Base-by-base conservation (phyloP, 78 protist genomes). In the Dictyostelium intermedium region DNA sequence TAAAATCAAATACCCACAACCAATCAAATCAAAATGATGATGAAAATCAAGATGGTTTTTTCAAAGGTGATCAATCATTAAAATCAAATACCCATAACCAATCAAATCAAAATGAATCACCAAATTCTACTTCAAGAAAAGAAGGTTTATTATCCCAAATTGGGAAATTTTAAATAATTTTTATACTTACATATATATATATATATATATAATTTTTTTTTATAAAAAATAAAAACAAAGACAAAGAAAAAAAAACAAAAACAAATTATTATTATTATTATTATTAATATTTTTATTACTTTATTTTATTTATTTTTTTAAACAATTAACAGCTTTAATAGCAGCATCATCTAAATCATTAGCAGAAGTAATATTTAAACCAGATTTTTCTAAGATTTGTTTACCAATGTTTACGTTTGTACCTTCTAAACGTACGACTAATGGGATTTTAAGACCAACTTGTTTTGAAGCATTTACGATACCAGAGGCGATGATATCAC, bases 281-380 rank as follows among this genome's bases (percentile, higher is more conserved):
- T 63, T 66, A 16, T 18, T 72, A 69, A 13, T 72, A 72, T 72
- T 27, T 13, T 18, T 72, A 34, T 5, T 34, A 32, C 32, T 14
- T 30, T 32, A 2, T 10, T 32, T 70, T 70, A 11, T 70, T 72
- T 73, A 73, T 13, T 35, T 39, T 82, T 82, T 56, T 50, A 82
- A 60, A 34, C 41, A 25, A 47, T 50, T 79, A 83, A 96, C 97
- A 50, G 98, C 98, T 80, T 93, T 95, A 43, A 39, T 5, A 10
- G 99, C 99, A 45, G 99, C 99, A 53, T 97, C 97, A 80, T 97
- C 98, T 35, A 98, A 92, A 86, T 98, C 98, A 81, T 66, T 72
- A 32, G 95, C 93, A n/a, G 98, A 13, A 30, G 95, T 83, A 72
- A 98, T 89, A 60, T 72, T 39, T 56, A 98, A 83, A 53, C 98